Conservation (phyloP, 306 rosid species). For the Quercus cerris region DNA sequence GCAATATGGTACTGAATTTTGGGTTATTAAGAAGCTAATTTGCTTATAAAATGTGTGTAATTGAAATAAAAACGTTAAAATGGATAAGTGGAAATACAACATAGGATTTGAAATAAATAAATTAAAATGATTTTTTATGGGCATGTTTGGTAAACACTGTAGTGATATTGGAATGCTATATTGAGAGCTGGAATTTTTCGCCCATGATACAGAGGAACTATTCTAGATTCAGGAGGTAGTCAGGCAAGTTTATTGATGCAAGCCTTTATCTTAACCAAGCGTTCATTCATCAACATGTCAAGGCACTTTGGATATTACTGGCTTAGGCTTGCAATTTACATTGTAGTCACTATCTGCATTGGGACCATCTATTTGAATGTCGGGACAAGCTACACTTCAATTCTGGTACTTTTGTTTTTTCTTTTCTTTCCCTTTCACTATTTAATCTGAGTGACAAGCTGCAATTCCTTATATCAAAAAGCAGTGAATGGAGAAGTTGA, state of each 20-base stretch:
- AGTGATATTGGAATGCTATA: not conserved
- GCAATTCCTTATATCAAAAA: no score
- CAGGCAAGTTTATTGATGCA: conserved; percentile 95
- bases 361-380: conserved; percentile 83
- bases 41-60: no score
- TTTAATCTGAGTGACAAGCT: not conserved
- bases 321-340: conserved; percentile 94
- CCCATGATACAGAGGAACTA: conserved; percentile 69
- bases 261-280: conserved; percentile 65
- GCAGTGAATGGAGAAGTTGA: not conserved
- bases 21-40: no score
- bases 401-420: conserved; percentile 55
- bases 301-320: conserved; percentile 97
- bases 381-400: conserved; percentile 82
- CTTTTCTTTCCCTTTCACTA: not conserved
- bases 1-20: no score
- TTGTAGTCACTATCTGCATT: conserved; percentile 84
- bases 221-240: conserved; percentile 89
- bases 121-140: no score
- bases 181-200: no score
- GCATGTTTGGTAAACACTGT: not conserved
- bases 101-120: no score
- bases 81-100: no score
- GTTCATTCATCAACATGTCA: conserved; percentile 93
- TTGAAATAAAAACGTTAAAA: no score